Evolutionary conservation across 768 basidiomycete genomes (phyloP), one percentile per base, ranked within the genome.

Genomic region (Candolleomyces aberdarensis): DNA sequence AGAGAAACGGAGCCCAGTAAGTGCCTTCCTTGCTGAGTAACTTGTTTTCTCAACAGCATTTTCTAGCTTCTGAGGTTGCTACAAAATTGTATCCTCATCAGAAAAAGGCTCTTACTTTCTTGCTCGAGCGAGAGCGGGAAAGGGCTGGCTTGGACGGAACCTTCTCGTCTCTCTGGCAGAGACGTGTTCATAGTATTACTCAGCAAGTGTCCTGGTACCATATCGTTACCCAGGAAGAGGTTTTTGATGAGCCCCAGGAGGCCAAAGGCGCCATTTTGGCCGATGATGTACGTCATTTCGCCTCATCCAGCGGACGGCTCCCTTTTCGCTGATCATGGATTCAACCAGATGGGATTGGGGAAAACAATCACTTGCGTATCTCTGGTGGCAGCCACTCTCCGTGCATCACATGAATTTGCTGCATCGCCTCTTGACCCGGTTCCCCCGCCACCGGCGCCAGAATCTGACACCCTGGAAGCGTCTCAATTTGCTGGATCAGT

Each of bases 321-420:
- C 41, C 31, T 19, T 53, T 65, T 58, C 58, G 11, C 58, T 61
- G 54, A 54, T 64, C 56, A 39, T 61, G 17, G 15, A 61, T 66
- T 47, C 2, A 17, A 26, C 14, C 48, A 97, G 95, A 98, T 97
- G 96, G 96, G 96, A 66, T 84, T 99, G 31, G 96, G 96, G 17
- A 98, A 98, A 75, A 98, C 96, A 0, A 94, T 98, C 56, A 92
- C 94, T 32, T 93, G 96, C 63, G 92, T 98, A 26, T 92, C 96
- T 15, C 82, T 99, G 54, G 89, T 99, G 55, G 95, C 94, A 11
- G 84, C 91, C 31, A 98, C 97, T 1, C 80, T 96, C 14, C 66
- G 71, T 54, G 81, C 89, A 0, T 91, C 97, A 11, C 78, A 74
- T 20, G 74, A 74, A 40, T 96, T 95, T 73, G 87, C 85, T 11